Evolutionary conservation across 495 filamentous ascomycete species (phyloP), one percentile per base, ranked within the genome.

Genomic region (Penicillium waksmanii): DNA sequence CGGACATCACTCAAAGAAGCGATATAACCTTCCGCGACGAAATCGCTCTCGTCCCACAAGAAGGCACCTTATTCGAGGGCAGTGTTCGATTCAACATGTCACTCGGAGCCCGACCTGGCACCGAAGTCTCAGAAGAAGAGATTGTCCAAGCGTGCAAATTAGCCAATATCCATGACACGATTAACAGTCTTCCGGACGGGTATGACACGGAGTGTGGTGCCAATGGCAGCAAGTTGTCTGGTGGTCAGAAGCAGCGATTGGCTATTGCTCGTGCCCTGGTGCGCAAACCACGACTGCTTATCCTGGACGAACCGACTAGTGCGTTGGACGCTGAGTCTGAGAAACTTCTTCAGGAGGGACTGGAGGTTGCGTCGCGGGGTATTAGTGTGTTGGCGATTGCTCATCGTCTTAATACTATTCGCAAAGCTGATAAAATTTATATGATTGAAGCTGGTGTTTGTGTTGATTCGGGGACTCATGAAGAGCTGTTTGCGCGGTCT

Each of bases 251-350:
- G 66, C 91, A 94, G 68, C 78, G 90, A 12, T 69, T 96, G n/a
- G 82, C 87, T 1, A 89, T 96, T 52, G 91, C 91, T 2, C 73
- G 91, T 17, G 90, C 91, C 0, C 74, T 94, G 21, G 83, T 96
- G 7, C 83, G 90, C n/a, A 82, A 89, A 44, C 90, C 91, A 5
- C 73, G 79, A 42, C 73, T 94, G 38, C 70, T 94, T 59, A 73
- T 96, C 27, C 77, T 96, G 2, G 91, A 96, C 62, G 91, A 96
- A 71, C 87, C 90, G 1, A 94, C 91, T 4, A 85, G 80, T 43
- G 85, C 85, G 15, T 74, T 93, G 42, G 91, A 96, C 59, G 85
- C 86, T 13, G 84, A 90, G 72, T 85, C 82, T 18, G 90, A 95
- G 76, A 82, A 81, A 63, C 71, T 88, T 34, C 80, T 95, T n/a